A percentile compares a stretch with the other conserved stretches of the same genome.
Evolutionary conservation across 2,329 filamentous ascomycete species (phyloP).

Genomic region (Aspergillus bombycis): DNA sequence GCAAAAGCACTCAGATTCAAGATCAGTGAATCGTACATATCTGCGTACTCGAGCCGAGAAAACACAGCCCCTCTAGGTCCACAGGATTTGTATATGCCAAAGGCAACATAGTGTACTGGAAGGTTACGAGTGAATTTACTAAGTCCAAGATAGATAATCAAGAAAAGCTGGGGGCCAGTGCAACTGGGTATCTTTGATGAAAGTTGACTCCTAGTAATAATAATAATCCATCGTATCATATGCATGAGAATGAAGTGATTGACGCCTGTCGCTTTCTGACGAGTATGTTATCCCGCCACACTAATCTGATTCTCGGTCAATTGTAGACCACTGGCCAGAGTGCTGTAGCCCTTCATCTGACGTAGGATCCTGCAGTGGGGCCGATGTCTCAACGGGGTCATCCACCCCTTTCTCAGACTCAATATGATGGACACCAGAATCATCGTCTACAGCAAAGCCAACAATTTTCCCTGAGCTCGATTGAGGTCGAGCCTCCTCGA

Average conservation of each 20-base stretch:
- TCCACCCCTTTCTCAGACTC: constrained; percentile 13
- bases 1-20: background rate
- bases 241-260: background rate
- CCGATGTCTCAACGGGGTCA: constrained; percentile 18
- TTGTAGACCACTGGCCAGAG: constrained; percentile 41
- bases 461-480: constrained; percentile 44
- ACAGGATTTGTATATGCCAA: background rate
- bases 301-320: constrained; percentile 34
- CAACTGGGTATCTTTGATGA: constrained; percentile 12
- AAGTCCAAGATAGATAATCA: background rate
- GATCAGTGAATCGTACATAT: background rate
- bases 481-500: constrained; percentile 50
- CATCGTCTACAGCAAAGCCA: constrained; percentile 43
- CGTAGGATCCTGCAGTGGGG: constrained; percentile 31
- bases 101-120: background rate
- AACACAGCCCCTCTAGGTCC: background rate
- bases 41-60: background rate
- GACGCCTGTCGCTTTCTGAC: background rate
- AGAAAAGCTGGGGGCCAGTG: background rate
- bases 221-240: constrained; percentile 4
- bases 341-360: constrained; percentile 39
- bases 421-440: constrained; percentile 17
- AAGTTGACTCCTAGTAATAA: constrained; percentile 1
- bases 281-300: constrained; percentile 6
- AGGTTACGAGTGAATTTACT: background rate